phyloP scores from a whole-genome alignment of 352 stramenopile species.

The Pythium aphanidermatum region DNA sequence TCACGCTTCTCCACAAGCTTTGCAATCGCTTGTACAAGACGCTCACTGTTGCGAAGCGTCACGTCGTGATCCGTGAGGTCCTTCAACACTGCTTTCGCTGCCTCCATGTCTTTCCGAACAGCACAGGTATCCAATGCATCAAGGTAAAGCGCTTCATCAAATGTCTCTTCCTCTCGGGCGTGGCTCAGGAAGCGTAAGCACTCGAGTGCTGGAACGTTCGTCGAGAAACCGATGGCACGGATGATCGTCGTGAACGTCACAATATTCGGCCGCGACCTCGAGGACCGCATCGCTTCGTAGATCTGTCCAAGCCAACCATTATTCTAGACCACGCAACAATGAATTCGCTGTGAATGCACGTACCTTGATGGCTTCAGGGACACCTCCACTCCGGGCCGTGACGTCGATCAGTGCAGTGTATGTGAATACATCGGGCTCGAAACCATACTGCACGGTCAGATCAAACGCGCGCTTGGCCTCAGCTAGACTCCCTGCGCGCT shows the following conservation, averaged over 20 bases:
- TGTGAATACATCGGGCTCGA: slow-evolving; percentile 71
- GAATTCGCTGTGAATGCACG: background rate
- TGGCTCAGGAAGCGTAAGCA: slow-evolving; percentile 43
- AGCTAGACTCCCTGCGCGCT: slow-evolving; percentile 45
- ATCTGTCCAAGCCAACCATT: slow-evolving; percentile 18
- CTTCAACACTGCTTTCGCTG: slow-evolving; percentile 27
- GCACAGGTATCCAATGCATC: slow-evolving; percentile 57
- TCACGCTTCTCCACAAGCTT: slow-evolving; percentile 29
- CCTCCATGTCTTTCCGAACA: slow-evolving; percentile 25
- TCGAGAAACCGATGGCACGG: slow-evolving; percentile 35
- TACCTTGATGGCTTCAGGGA: slow-evolving; percentile 44
- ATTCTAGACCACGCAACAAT: too few species aligned
- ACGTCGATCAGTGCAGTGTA: slow-evolving; percentile 81
- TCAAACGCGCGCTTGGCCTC: slow-evolving; percentile 64
- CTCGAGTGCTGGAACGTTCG: slow-evolving; percentile 25
- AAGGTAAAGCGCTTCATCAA: slow-evolving; percentile 56
- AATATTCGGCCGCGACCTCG: slow-evolving; percentile 59
- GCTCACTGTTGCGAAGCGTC: slow-evolving; percentile 37
- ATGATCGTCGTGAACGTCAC: slow-evolving; percentile 74
- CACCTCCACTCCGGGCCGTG: slow-evolving; percentile 39
- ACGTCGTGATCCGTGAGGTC: slow-evolving; percentile 27
- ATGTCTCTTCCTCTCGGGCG: slow-evolving; percentile 39
- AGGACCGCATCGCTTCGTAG: slow-evolving; percentile 60
- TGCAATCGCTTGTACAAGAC: slow-evolving; percentile 35
- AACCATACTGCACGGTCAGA: slow-evolving; percentile 36